Conservation (phyloP, 148 eudicot genomes). For the Persicaria tinctoria region DNA sequence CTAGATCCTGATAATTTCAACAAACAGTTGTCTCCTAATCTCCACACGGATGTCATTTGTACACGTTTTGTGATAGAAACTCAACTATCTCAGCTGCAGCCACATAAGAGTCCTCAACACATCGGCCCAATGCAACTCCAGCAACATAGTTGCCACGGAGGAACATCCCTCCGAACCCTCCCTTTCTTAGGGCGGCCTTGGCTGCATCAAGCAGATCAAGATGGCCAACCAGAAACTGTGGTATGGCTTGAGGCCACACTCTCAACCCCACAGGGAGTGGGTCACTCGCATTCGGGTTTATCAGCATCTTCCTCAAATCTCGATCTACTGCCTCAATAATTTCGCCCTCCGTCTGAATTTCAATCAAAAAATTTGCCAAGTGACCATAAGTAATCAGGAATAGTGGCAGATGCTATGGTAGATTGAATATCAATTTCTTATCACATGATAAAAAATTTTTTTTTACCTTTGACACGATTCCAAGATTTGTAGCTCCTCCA, state of each 20-base stretch:
- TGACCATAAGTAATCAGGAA: neutral
- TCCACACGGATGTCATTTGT: conserved; percentile 14
- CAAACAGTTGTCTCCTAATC: too few relatives aligned
- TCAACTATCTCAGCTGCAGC: conserved; percentile 48
- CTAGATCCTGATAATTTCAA: too few relatives aligned
- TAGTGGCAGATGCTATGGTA: neutral
- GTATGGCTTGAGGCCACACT: conserved; percentile 84
- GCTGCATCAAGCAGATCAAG: conserved; percentile 60
- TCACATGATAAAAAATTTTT: neutral
- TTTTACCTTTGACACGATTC: conserved; percentile 59
- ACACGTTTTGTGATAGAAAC: conserved; percentile 36
- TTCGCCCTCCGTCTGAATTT: conserved; percentile 48
- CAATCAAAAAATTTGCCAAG: neutral
- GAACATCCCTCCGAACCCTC: conserved; percentile 49
- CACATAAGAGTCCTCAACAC: conserved; percentile 75
- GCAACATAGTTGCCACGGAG: conserved; percentile 80
- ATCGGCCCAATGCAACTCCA: conserved; percentile 86
- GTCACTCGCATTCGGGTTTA: conserved; percentile 54
- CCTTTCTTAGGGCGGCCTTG: conserved; percentile 38
- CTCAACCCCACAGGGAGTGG: conserved; percentile 56
- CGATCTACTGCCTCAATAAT: conserved; percentile 71
- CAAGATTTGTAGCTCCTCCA: conserved; percentile 79
- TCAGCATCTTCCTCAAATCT: conserved; percentile 68
- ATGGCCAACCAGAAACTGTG: conserved; percentile 73
- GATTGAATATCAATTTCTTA: neutral